Percentiles rank a stretch among this genome's conserved stretches.
These are phyloP conservation scores for Dactylellina drechsleri DNA, from an alignment of 2,329 filamentous ascomycete species.

Conservation along the genomic window DNA sequence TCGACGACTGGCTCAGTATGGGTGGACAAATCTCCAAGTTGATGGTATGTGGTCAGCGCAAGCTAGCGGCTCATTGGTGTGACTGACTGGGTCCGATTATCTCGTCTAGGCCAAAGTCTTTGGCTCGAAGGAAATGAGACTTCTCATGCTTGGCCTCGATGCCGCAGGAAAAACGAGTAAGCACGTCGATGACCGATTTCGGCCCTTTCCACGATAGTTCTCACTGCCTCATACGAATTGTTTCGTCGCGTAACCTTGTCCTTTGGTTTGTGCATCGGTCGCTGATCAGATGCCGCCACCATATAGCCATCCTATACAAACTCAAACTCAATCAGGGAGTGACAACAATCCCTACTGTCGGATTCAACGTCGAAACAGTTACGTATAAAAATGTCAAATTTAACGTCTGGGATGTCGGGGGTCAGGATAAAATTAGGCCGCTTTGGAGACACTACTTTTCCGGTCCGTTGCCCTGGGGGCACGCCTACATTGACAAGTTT, in stretches of 20 bases:
- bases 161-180: slow-evolving; percentile 94
- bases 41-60: slow-evolving; percentile 27
- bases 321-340: slow-evolving; percentile 98
- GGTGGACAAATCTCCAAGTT: slow-evolving; percentile 50
- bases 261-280: too few species aligned
- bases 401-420: slow-evolving; percentile 99
- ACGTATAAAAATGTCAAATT: slow-evolving; percentile 99
- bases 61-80: not conserved
- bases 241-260: too few species aligned
- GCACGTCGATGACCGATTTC: slow-evolving; percentile 52
- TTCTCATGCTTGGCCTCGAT: slow-evolving; percentile 97
- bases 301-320: slow-evolving; percentile 88
- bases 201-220: not conserved
- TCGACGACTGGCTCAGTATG: slow-evolving; percentile 23
- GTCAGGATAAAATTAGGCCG: slow-evolving; percentile 99
- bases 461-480: slow-evolving; percentile 62
- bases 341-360: slow-evolving; percentile 97
- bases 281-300: too few species aligned
- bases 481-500: too few species aligned
- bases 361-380: slow-evolving; percentile 99
- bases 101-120: slow-evolving; percentile 82
- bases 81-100: slow-evolving; percentile 1
- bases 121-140: slow-evolving; percentile 98
- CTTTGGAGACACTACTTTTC: slow-evolving; percentile 99
- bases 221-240: too few species aligned